A percentile compares a stretch with the other conserved stretches of the same genome.
These are phyloP conservation scores for Lodderomyces pseudojiufengensis DNA, from an alignment of 1,139 yeast genomes.

Conservation along the genomic window DNA sequence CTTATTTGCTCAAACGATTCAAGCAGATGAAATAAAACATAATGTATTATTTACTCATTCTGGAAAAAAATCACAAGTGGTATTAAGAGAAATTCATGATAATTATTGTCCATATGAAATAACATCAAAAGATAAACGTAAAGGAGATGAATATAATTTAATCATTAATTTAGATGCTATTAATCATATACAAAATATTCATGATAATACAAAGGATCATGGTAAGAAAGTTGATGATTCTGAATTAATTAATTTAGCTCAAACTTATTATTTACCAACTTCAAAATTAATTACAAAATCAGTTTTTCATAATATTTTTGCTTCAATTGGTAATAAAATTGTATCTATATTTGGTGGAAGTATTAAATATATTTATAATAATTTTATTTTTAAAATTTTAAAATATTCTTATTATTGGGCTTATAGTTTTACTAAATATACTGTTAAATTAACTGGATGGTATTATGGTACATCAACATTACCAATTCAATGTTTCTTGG, in stretches of 20 bases:
- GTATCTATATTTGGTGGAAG: not conserved
- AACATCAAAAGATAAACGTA: not conserved
- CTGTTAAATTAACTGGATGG: conserved; percentile 4
- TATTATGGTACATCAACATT: conserved; percentile 2
- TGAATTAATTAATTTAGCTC: conserved; percentile 4
- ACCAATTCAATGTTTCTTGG: conserved; percentile 4
- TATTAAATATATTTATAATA: not conserved
- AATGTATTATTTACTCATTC: conserved; percentile 3
- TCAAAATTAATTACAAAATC: not conserved
- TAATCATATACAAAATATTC: not conserved
- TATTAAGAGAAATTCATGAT: conserved; percentile 3
- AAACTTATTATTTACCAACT: conserved; percentile 1
- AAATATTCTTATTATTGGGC: conserved; percentile 3
- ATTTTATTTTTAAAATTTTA: conserved; percentile 3
- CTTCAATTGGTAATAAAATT: not conserved
- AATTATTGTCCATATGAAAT: conserved; percentile 2
- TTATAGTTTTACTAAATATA: conserved; percentile 1
- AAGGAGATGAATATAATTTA: not conserved
- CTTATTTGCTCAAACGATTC: not conserved
- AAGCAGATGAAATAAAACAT: conserved; percentile 1
- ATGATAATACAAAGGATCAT: not conserved
- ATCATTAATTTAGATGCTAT: conserved; percentile 4
- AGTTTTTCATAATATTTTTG: not conserved
- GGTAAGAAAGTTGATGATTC: not conserved
- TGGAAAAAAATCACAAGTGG: conserved; percentile 1